These are phyloP conservation scores for Naganishia antarctica DNA, from an alignment of 768 basidiomycete species.

Conservation along the genomic window DNA sequence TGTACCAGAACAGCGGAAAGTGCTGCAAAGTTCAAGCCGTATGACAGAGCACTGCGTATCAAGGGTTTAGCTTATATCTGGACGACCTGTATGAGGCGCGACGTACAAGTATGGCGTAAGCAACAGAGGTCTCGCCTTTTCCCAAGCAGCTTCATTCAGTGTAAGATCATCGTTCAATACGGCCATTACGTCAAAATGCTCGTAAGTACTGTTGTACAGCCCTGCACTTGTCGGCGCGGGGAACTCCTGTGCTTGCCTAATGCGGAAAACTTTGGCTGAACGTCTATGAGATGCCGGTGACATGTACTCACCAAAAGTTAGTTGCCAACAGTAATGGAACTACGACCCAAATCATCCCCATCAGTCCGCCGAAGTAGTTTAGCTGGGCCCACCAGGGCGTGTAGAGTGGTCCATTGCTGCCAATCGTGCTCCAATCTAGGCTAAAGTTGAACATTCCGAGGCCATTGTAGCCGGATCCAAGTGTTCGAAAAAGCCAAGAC, in stretches of 20 bases:
- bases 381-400: slow-evolving; percentile 47
- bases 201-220: slow-evolving; percentile 43
- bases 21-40: slow-evolving; percentile 47
- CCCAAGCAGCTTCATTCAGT: slow-evolving; percentile 46
- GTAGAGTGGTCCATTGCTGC: slow-evolving; percentile 45
- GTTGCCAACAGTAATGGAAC: slow-evolving; percentile 42
- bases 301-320: slow-evolving; percentile 43
- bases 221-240: slow-evolving; percentile 44
- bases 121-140: slow-evolving; percentile 41
- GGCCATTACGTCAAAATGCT: slow-evolving; percentile 48
- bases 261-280: not conserved
- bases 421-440: slow-evolving; percentile 49
- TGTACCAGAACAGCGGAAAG: slow-evolving; percentile 46
- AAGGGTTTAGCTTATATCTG: no score
- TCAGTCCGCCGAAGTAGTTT: slow-evolving; percentile 48
- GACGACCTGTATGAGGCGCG: no score
- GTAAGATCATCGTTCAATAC: slow-evolving; percentile 47
- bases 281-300: not conserved
- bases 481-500: slow-evolving; percentile 39
- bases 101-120: slow-evolving; percentile 50
- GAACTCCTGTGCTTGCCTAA: slow-evolving; percentile 44
- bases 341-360: slow-evolving; percentile 47
- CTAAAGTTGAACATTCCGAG: slow-evolving; percentile 46
- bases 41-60: slow-evolving; percentile 43
- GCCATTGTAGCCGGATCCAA: slow-evolving; percentile 48